These are phyloP conservation scores for Penicillium vulpinum DNA, from an alignment of 2,329 filamentous ascomycete species.

Conservation along the genomic window DNA sequence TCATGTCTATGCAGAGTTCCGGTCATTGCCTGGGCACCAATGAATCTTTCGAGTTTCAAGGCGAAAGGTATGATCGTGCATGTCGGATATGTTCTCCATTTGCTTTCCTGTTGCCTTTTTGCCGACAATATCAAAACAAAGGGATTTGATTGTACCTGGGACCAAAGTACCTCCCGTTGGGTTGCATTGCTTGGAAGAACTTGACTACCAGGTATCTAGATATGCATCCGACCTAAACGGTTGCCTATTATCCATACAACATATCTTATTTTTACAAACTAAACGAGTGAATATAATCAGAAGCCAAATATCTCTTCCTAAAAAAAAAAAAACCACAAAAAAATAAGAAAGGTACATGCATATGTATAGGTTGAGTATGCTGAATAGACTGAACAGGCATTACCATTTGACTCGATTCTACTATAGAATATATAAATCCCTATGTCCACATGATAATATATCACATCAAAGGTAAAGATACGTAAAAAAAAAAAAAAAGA, in stretches of 20 bases:
- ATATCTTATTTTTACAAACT: not conserved
- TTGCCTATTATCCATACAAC: not conserved
- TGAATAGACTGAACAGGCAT: too few relatives aligned
- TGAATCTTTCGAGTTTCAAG: constrained; percentile 2
- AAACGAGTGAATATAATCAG: not conserved
- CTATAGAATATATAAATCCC: too few relatives aligned
- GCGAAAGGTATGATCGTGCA: constrained; percentile 12
- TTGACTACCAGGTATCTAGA: not conserved
- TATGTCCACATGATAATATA: too few relatives aligned
- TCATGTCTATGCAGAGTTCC: not conserved
- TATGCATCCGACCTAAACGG: constrained; percentile 1
- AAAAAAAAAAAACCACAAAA: not conserved
- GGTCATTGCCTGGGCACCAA: constrained; percentile 21
- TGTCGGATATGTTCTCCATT: constrained; percentile 21
- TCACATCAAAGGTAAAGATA: too few relatives aligned
- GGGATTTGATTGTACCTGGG: not conserved
- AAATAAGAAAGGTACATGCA: not conserved
- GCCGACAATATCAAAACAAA: not conserved
- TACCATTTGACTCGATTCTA: too few relatives aligned
- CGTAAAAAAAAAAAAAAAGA: too few relatives aligned
- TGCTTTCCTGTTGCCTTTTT: constrained; percentile 2
- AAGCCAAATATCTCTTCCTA: too few relatives aligned
- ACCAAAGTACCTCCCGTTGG: not conserved
- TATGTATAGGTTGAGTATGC: not conserved
- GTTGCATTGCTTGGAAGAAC: constrained; percentile 3